Evolutionary conservation across 331 rosid species (phyloP), one percentile per base, ranked within the genome.

Genomic region (Erythrophleum ivorense): DNA sequence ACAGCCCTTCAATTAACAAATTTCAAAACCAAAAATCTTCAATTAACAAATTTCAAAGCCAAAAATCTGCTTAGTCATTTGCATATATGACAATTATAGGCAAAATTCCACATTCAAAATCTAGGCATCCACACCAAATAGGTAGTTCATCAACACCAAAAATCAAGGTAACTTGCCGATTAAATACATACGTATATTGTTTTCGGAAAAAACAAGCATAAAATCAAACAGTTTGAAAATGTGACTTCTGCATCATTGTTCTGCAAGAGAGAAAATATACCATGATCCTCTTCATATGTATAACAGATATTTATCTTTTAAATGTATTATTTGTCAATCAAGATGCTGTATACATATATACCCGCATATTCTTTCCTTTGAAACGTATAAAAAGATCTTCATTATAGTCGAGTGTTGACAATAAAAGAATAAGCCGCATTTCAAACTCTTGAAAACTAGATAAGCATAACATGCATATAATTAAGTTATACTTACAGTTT

Each of bases 401-500:
- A 71, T 71, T 63, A 33, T 12, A 7, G 36, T 14, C 48, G 45
- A 62, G 43, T 72, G 63, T 46, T 29, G 46, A 49, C 58, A 54
- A 34, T 46, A 18, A 64, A 71, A 83, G 9, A 63, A 65, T 40
- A 73, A 75, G 33, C 48, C 76, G 65, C 69, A 67, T 72, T 72
- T 71, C 15, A 12, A 58, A 31, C 52, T 65, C 48, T 41, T 15
- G 43, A 50, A 71, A 54, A 9, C 41, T 38, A 21, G 77, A 71
- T 14, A 38, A 57, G 36, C 13, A 43, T 7, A 77, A 52, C 21
- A 50, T 19, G 24, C 43, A 46, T 53, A 71, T 13, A 33, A 31
- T 13, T 62, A 13, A 62, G 13, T 62, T 11, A 55, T 48, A 82
- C 98, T 89, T 85, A 96, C 98, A 73, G 92, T 87, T 90, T 87